These are phyloP conservation scores for Ephemerocybe angulata DNA, from an alignment of 768 basidiomycete species.

Conservation along the genomic window DNA sequence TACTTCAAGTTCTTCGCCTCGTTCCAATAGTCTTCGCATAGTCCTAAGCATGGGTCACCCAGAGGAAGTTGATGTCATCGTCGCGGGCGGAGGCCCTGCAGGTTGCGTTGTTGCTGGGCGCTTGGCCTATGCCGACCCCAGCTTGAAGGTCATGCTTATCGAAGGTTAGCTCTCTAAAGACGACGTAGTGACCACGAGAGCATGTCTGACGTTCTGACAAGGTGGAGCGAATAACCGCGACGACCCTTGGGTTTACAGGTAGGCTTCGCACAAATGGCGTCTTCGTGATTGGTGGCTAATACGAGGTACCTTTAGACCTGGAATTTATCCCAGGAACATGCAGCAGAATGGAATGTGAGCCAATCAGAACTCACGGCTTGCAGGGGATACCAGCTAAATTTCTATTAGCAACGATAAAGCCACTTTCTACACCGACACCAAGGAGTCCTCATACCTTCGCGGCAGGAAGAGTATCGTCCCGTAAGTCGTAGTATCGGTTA, in stretches of 20 bases:
- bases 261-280: neutral
- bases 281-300: neutral
- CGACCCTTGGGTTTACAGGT: slow-evolving; percentile 73
- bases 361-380: neutral
- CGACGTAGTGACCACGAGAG: neutral
- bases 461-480: slow-evolving; percentile 67
- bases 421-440: slow-evolving; percentile 65
- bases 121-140: slow-evolving; percentile 68
- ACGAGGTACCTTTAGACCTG: slow-evolving; percentile 39
- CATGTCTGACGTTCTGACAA: slow-evolving; percentile 20
- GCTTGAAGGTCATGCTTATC: slow-evolving; percentile 70
- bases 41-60: slow-evolving; percentile 44
- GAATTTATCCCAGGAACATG: slow-evolving; percentile 71
- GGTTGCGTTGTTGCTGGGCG: slow-evolving; percentile 69
- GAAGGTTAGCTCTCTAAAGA: slow-evolving; percentile 42
- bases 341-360: slow-evolving; percentile 62
- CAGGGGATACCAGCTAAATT: neutral
- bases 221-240: slow-evolving; percentile 69
- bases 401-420: slow-evolving; percentile 62
- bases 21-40: neutral
- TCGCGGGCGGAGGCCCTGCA: slow-evolving; percentile 64
- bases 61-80: slow-evolving; percentile 71
- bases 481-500: slow-evolving; percentile 30
- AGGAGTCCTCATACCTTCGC: slow-evolving; percentile 53
- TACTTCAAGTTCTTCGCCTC: neutral